Conservation (phyloP, 129 eudicot genomes). For the Erigeron canadensis region DNA sequence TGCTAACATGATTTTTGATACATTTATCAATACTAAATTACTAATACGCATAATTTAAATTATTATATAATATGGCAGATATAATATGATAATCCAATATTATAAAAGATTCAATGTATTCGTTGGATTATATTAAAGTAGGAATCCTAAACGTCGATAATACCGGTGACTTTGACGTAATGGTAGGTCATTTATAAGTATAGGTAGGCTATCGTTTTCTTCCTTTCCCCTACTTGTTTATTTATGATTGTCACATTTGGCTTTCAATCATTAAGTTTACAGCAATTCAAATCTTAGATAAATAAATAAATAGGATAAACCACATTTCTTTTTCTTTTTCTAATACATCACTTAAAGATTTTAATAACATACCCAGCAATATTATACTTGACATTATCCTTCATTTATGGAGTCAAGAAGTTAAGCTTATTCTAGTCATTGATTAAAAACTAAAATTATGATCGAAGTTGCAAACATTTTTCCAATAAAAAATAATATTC, state of each 20-base stretch:
- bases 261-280: slow-evolving; percentile 15
- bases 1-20: no score
- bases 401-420: neutral
- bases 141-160: slow-evolving; percentile 4
- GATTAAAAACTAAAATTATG: neutral
- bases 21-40: no score
- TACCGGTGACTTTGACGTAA: slow-evolving; percentile 6
- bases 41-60: no score
- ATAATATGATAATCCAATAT: no score
- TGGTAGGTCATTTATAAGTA: slow-evolving; percentile 11
- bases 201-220: slow-evolving; percentile 19
- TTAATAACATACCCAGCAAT: neutral
- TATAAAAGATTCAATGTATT: slow-evolving; percentile 21
- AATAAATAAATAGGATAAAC: neutral
- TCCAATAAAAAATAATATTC: neutral
- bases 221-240: neutral
- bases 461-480: neutral
- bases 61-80: no score
- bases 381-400: neutral
- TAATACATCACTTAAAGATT: no score
- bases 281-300: neutral
- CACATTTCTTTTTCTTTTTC: no score
- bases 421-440: neutral
- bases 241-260: slow-evolving; percentile 1
- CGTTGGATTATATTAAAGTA: neutral